phyloP scores from a whole-genome alignment of 768 basidiomycete species.

The Suillus subalutaceus region DNA sequence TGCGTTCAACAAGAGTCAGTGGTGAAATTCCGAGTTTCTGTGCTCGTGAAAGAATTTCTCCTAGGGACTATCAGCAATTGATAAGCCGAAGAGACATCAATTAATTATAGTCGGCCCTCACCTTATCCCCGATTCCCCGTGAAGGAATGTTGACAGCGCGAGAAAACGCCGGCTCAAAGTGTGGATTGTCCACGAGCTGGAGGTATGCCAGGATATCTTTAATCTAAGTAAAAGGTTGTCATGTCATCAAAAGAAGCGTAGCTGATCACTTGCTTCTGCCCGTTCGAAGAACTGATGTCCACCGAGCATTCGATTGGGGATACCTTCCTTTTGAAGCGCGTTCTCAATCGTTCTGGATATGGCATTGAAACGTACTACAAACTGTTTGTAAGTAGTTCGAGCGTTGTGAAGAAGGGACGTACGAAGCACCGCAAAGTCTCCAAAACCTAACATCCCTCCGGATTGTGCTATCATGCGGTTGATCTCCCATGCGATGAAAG shows the following conservation, averaged over 20 bases:
- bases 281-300: slow-evolving; percentile 90
- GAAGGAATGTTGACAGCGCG: slow-evolving; percentile 76
- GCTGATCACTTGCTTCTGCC: slow-evolving; percentile 54
- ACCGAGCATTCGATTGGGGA: slow-evolving; percentile 74
- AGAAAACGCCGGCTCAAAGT: slow-evolving; percentile 64
- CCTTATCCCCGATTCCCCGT: slow-evolving; percentile 80
- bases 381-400: slow-evolving; percentile 6
- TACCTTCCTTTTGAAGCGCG: slow-evolving; percentile 75
- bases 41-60: slow-evolving; percentile 58
- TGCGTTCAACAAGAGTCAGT: slow-evolving; percentile 62
- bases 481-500: slow-evolving; percentile 76
- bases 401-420: slow-evolving; percentile 29
- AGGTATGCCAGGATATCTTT: slow-evolving; percentile 84
- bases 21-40: slow-evolving; percentile 53
- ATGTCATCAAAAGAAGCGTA: not conserved
- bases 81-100: not conserved
- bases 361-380: slow-evolving; percentile 79
- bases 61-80: slow-evolving; percentile 50
- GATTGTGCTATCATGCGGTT: slow-evolving; percentile 74
- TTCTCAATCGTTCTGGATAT: slow-evolving; percentile 76
- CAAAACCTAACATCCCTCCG: slow-evolving; percentile 70
- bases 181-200: slow-evolving; percentile 78
- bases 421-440: slow-evolving; percentile 87
- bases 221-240: slow-evolving; percentile 45
- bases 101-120: slow-evolving; percentile 24